These are phyloP conservation scores for Fagus sylvatica DNA, from an alignment of 306 rosid genomes.

Conservation along the genomic window DNA sequence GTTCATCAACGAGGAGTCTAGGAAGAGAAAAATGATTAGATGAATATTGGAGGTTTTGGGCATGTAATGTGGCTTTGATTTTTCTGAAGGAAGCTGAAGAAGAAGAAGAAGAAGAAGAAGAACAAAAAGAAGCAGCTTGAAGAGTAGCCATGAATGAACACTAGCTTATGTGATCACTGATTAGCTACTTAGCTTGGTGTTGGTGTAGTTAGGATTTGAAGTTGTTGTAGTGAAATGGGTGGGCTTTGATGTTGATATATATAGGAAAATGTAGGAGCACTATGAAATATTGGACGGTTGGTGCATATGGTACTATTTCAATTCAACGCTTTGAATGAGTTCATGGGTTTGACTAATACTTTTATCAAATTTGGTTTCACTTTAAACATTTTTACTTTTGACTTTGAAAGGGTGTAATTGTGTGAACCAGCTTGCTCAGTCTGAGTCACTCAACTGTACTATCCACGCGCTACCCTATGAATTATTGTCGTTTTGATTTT, in stretches of 20 bases:
- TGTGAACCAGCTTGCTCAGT: too few relatives aligned
- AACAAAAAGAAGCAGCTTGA: conserved; percentile 14
- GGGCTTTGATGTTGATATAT: not conserved
- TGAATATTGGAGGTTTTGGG: conserved; percentile 7
- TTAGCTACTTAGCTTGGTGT: not conserved
- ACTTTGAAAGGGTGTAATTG: too few relatives aligned
- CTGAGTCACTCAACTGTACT: too few relatives aligned
- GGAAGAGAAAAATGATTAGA: conserved; percentile 13
- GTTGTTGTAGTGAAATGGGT: conserved; percentile 4
- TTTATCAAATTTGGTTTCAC: too few relatives aligned
- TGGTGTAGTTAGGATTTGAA: not conserved
- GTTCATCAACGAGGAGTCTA: conserved; percentile 3
- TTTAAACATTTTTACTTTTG: too few relatives aligned
- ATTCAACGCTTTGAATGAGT: too few relatives aligned
- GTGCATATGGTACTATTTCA: too few relatives aligned
- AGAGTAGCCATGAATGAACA: conserved; percentile 29
- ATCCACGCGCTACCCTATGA: too few relatives aligned
- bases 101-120: too few relatives aligned
- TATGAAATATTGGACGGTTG: too few relatives aligned
- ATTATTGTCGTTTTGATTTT: too few relatives aligned
- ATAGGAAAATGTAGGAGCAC: not conserved
- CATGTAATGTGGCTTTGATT: conserved; percentile 13
- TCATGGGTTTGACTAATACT: too few relatives aligned
- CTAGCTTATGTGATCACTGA: not conserved
- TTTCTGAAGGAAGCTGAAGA: conserved; percentile 8